Conservation (phyloP, 2,329 filamentous ascomycete species). For the Pyrenophora graminea region DNA sequence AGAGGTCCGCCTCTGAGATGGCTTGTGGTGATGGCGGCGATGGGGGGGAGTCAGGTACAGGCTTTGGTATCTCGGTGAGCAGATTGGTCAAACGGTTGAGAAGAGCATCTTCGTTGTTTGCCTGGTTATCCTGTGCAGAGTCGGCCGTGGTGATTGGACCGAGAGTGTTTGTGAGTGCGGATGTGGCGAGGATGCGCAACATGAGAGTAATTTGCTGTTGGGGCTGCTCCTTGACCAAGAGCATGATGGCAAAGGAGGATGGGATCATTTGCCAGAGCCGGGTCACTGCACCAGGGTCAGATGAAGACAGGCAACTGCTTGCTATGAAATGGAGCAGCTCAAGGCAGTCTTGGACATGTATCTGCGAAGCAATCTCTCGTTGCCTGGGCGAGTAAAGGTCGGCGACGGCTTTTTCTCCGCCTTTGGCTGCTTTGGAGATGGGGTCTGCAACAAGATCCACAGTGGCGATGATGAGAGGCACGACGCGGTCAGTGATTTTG, state of each 20-base stretch:
- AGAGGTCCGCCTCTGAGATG: slow-evolving; percentile 44
- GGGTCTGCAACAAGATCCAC: slow-evolving; percentile 61
- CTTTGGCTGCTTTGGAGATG: slow-evolving; percentile 42
- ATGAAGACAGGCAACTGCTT: slow-evolving; percentile 58
- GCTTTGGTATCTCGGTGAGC: slow-evolving; percentile 60
- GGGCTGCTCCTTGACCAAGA: slow-evolving; percentile 70
- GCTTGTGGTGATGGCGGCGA: slow-evolving; percentile 7
- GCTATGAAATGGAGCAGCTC: slow-evolving; percentile 67
- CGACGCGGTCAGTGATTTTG: slow-evolving; percentile 61
- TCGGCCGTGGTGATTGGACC: slow-evolving; percentile 64
- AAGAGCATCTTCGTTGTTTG: slow-evolving; percentile 51
- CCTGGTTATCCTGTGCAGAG: slow-evolving; percentile 40
- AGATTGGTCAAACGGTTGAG: slow-evolving; percentile 67
- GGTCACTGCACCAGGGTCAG: slow-evolving; percentile 46
- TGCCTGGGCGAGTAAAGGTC: slow-evolving; percentile 47
- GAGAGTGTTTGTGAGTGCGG: slow-evolving; percentile 65
- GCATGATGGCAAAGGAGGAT: slow-evolving; percentile 67
- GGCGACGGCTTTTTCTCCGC: slow-evolving; percentile 31
- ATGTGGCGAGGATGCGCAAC: slow-evolving; percentile 69
- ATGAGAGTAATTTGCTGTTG: slow-evolving; percentile 66
- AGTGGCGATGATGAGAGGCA: slow-evolving; percentile 51
- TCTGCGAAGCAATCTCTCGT: slow-evolving; percentile 57
- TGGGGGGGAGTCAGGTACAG: slow-evolving; percentile 29
- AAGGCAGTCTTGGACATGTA: slow-evolving; percentile 68
- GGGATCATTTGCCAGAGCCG: slow-evolving; percentile 71